phyloP scores from a whole-genome alignment of 1,284 basidiomycete genomes.

The Peniophora sp. region DNA sequence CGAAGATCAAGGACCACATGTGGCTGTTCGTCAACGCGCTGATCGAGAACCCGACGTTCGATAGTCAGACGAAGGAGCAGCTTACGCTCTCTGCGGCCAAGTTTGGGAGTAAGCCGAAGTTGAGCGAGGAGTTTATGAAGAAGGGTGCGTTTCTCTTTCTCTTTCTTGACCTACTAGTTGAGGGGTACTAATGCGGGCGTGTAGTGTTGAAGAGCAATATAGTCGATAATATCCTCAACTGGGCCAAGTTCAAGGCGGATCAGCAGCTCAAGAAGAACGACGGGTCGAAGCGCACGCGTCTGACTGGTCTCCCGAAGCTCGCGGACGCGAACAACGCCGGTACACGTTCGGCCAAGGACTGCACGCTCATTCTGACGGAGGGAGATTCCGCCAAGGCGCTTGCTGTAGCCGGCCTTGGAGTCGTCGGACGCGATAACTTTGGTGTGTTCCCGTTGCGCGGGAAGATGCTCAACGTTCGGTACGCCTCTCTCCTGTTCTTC shows the following conservation, averaged over 20 bases:
- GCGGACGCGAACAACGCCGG: conserved; percentile 99
- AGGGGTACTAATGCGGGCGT: not conserved
- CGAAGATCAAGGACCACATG: conserved; percentile 96
- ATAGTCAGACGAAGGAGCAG: conserved; percentile 98
- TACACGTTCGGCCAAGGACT: conserved; percentile 71
- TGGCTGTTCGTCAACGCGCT: conserved; percentile 98
- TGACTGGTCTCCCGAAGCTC: conserved; percentile 89
- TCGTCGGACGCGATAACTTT: conserved; percentile 94
- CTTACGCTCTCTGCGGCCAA: conserved; percentile 85
- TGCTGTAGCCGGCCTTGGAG: conserved; percentile 89
- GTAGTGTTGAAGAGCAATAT: conserved; percentile 87
- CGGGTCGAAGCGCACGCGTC: conserved; percentile 87
- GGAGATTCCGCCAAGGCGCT: conserved; percentile 98
- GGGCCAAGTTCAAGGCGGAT: conserved; percentile 97
- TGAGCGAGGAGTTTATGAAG: conserved; percentile 94
- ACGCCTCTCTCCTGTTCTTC: no score
- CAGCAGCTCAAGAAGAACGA: conserved; percentile 96
- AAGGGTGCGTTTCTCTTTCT: conserved; percentile 55
- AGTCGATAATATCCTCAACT: conserved; percentile 88
- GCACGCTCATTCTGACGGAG: conserved; percentile 97
- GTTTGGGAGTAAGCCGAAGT: conserved; percentile 80
- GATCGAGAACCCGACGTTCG: conserved; percentile 98
- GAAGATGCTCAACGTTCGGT: conserved; percentile 92
- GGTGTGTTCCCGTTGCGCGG: conserved; percentile 98
- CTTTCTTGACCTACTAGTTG: not conserved